Base-by-base conservation (phyloP, 768 basidiomycete genomes). In the Lentinula lateritia region DNA sequence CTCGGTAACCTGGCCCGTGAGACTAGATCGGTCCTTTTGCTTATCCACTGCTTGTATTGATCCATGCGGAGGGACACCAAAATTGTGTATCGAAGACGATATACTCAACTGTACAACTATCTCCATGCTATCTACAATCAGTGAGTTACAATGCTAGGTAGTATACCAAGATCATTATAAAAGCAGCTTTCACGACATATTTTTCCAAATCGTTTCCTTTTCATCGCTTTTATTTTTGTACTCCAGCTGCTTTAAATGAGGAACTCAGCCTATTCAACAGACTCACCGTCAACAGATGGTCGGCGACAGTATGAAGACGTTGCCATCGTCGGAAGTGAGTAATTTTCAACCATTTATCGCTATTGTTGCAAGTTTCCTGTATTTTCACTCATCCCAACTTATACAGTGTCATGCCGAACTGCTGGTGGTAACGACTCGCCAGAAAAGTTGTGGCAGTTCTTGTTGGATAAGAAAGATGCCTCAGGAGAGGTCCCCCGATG, bases 401-500 rank as follows among this genome's bases (percentile, higher is more conserved):
- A 20, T 54, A 5, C 38, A 54, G 53, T 54, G 53, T 54, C 53
- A 0, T 54, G 53, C 38, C 38, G 38, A 16, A 54, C 53, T 38
- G 53, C 53, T 54, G 53, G 53, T 54, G 53, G 53, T 15, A 54
- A 54, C 13, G 53, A 54, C 20, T 39, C 53, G 6, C 53, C 38
- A 18, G 53, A 54, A 12, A 54, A 54, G 20, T 39, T 54, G 38
- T 54, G 53, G 53, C 53, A 54, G 18, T 54, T 54, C 38, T 39
- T 54, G 38, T 41, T 54, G 38, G 16, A 54, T 20, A 54, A 54
- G 53, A 54, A 41, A 36, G 38, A 54, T 23, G 53, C 53, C 18
- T 54, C 53, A 20, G 53, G 53, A 54, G 53, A 54, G 38, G 53
- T 54, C 39, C 53, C 53, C n/a, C 16, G 18, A 20, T 54, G 53